Base-by-base conservation (phyloP, 768 basidiomycete species). In the Naganishia vishniacii region DNA sequence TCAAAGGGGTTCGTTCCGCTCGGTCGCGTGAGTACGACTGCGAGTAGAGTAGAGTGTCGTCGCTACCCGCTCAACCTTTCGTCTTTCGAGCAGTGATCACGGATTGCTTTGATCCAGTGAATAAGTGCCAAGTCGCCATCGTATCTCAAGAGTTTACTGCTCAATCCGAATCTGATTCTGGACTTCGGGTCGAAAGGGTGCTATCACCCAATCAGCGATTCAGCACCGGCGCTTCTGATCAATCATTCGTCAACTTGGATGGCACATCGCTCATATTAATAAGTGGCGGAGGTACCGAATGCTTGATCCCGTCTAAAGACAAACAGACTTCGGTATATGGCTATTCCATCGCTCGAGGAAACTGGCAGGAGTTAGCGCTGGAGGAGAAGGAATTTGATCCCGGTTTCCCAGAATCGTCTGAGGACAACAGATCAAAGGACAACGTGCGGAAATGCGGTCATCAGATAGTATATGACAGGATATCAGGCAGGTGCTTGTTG, bases 371-470 rank as follows among this genome's bases (percentile, higher is more conserved):
- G 53, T 16, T 56, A 26, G n/a, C 23, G 31, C 23, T 56, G 34
- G 37, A 25, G 20, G 37, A 25, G n/a, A n/a, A n/a, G 12, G 53
- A 34, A 2, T 25, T 56, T 23, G 18, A 25, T 40, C 53, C 53
- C 34, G 53, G 37, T 25, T 12, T 56, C 12, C n/a, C 20, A 1
- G 53, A 56, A 31, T 13, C 53, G 3, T 12, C 20, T 25, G 23
- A 8, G 23, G 53, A 9, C 23, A 20, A 25, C 7, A 25, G 11
- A 3, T 20, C 18, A 37, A 16, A 20, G 20, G 11, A 40, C 20
- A 34, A 37, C 20, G 23, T 23, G 2, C 23, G 32, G 20, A 44
- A 45, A 42, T 60, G 59, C 42, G 59, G 59, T 18, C 59, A 60
- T 31, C 42, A 60, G n/a, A 31, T 60, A 12, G 59, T 31, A 6